Conservation (phyloP, 805 yeast genomes). For the Yamadazyma philogaea region DNA sequence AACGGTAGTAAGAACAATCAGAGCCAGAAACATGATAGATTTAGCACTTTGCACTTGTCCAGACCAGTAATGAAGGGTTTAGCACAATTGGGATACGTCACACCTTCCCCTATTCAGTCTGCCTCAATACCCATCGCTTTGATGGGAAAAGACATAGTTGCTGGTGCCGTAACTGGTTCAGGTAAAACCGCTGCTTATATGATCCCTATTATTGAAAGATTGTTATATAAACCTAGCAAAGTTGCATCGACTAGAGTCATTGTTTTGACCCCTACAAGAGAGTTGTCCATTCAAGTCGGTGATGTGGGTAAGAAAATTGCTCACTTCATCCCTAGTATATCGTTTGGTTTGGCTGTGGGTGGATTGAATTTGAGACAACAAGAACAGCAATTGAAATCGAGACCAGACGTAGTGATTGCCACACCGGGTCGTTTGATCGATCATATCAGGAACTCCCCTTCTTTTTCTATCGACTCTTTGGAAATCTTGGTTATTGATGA, state of each 20-base stretch:
- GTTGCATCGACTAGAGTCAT: conserved; percentile 87
- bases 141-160: conserved; percentile 93
- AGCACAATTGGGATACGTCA: conserved; percentile 73
- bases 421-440: conserved; percentile 99
- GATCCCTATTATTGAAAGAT: conserved; percentile 92
- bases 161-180: conserved; percentile 99
- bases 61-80: conserved; percentile 88
- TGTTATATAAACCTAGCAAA: conserved; percentile 82
- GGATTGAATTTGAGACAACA: conserved; percentile 94
- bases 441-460: conserved; percentile 91
- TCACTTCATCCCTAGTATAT: conserved; percentile 66
- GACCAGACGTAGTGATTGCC: conserved; percentile 96
- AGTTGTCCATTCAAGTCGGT: conserved; percentile 90
- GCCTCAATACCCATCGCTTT: conserved; percentile 92
- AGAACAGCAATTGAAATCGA: conserved; percentile 85
- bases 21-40: conserved; percentile 54
- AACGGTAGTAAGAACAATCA: conserved; percentile 45
- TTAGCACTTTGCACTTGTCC: conserved; percentile 76
- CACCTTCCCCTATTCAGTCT: conserved; percentile 92
- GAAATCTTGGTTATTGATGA: conserved; percentile 94
- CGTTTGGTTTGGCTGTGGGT: conserved; percentile 97
- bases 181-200: conserved; percentile 99
- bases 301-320: conserved; percentile 90
- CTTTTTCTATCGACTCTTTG: conserved; percentile 84
- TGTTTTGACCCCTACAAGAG: conserved; percentile 94